phyloP scores from a whole-genome alignment of 768 basidiomycete genomes.

The Mycena kentingensis region DNA sequence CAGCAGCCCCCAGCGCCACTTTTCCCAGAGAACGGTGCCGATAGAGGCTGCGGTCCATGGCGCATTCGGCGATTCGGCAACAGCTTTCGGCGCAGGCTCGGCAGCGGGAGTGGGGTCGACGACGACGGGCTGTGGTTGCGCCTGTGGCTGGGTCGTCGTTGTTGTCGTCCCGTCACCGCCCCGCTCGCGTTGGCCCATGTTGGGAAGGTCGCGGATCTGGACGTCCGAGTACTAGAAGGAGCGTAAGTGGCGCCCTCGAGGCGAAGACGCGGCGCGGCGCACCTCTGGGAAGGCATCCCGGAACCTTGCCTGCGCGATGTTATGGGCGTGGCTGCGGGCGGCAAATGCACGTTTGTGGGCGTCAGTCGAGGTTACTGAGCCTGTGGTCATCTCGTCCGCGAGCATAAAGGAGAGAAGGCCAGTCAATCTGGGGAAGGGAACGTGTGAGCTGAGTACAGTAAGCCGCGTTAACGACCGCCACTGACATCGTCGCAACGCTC shows the following conservation, averaged over 20 bases:
- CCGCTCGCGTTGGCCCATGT: constrained; percentile 86
- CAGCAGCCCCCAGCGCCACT: constrained; percentile 82
- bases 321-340: constrained; percentile 81
- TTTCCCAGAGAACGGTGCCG: constrained; percentile 74
- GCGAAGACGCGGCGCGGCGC: constrained; percentile 15
- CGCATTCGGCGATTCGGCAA: constrained; percentile 51
- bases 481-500: constrained; percentile 93
- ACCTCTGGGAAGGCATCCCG: constrained; percentile 89
- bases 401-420: constrained; percentile 95
- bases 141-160: constrained; percentile 19
- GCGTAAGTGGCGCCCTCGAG: constrained; percentile 11
- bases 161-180: constrained; percentile 40
- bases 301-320: constrained; percentile 77
- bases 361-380: constrained; percentile 80
- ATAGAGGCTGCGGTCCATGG: constrained; percentile 59
- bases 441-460: constrained; percentile 14
- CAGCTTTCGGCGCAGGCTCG: constrained; percentile 24
- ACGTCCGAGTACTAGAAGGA: constrained; percentile 65
- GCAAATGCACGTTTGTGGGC: constrained; percentile 80
- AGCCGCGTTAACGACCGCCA: constrained; percentile 14
- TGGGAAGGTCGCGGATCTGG: constrained; percentile 74
- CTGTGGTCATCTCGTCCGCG: constrained; percentile 95
- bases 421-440: constrained; percentile 64
- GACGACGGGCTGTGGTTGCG: constrained; percentile 11
- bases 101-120: constrained; percentile 1